Base-by-base conservation (phyloP, 1,284 basidiomycete genomes). In the Ganoderma boninense region DNA sequence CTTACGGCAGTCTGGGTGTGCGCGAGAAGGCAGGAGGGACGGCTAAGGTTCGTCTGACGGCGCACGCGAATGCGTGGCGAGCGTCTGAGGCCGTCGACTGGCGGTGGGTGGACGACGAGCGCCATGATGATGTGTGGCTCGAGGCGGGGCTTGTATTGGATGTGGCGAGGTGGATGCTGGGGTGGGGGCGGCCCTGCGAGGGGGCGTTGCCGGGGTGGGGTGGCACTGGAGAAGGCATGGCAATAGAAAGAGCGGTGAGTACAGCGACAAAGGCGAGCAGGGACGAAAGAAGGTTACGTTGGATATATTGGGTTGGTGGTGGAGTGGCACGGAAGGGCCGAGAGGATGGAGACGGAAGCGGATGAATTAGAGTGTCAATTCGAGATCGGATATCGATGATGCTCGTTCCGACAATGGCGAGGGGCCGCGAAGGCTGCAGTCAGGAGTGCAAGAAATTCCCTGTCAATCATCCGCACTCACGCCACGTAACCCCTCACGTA, bases 381-480 rank as follows among this genome's bases (percentile, higher is more conserved):
- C 65, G 68, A 66, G 68, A 60, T 71, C 70, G 70, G 70, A 66
- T 71, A 71, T 71, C 70, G 70, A 71, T 71, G 70, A 71, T 69
- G 67, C 70, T 71, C 70, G 70, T 67, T 59, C 70, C 70, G 70
- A 69, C 70, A 69, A 71, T 69, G 71, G 68, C 65, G 54, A 57
- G 54, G 54, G 69, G 54, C 54, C 60, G 60, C 60, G 42, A 61
- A 65, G 65, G 64, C 63, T 54, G 56, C 65, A 69, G 67, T 54
- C 66, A 68, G 54, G 59, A 63, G 40, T 54, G 23, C 54, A 61
- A 60, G 42, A 62, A 59, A 44, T 64, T 49, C 65, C 65, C 56
- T 65, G 42, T 56, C 70, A 65, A 62, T 65, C 69, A 40, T 42
- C 64, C 59, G 23, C 54, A 29, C 61, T 61, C 67, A 68, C 67